Conservation (phyloP, 1,284 basidiomycete genomes). For the Ceratobasidium sp. region DNA sequence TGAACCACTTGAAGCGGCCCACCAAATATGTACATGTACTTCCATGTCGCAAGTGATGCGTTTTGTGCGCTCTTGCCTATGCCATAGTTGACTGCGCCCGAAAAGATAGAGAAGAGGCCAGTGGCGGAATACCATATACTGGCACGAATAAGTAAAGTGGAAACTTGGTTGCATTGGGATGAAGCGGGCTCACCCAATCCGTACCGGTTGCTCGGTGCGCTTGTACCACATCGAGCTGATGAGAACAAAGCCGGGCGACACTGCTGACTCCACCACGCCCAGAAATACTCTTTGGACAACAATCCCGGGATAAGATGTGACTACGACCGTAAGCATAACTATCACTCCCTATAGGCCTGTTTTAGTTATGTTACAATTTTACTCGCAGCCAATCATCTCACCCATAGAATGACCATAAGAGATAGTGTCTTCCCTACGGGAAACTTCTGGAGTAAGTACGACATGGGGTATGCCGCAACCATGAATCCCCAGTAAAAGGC, state of each 20-base stretch:
- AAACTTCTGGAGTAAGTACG: slow-evolving; percentile 55
- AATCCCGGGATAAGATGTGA: slow-evolving; percentile 54
- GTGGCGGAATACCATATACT: slow-evolving; percentile 59
- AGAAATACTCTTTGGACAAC: slow-evolving; percentile 57
- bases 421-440: slow-evolving; percentile 53
- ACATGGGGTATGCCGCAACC: slow-evolving; percentile 54
- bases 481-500: slow-evolving; percentile 60
- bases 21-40: slow-evolving; percentile 53
- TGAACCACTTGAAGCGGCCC: neutral
- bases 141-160: slow-evolving; percentile 14
- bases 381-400: neutral
- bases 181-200: slow-evolving; percentile 18
- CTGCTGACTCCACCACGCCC: slow-evolving; percentile 55
- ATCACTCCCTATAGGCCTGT: slow-evolving; percentile 55
- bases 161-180: neutral
- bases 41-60: slow-evolving; percentile 55
- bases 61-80: slow-evolving; percentile 53
- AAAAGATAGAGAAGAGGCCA: slow-evolving; percentile 55
- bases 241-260: slow-evolving; percentile 58
- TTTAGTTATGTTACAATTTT: slow-evolving; percentile 48
- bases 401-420: slow-evolving; percentile 47
- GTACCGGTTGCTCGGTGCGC: slow-evolving; percentile 50
- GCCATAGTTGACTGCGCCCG: slow-evolving; percentile 58
- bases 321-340: slow-evolving; percentile 57
- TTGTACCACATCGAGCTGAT: slow-evolving; percentile 60